Evolutionary conservation across 1,139 yeast genomes (phyloP).

Genomic region (Sugiyamaella xylanicola): DNA sequence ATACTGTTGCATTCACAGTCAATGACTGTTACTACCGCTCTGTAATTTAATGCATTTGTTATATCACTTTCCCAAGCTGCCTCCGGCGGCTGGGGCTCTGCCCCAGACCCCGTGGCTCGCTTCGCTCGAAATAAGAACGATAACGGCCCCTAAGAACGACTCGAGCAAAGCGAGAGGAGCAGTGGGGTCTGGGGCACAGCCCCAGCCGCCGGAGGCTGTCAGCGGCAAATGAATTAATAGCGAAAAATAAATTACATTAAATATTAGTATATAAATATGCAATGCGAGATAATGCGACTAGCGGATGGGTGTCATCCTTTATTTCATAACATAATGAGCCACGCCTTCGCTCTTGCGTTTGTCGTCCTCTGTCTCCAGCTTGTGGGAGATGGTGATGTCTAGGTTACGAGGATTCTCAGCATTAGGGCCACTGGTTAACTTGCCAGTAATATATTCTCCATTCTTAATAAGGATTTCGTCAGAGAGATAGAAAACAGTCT

Average conservation of each 20-base stretch:
- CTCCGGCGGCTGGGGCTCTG: constrained; percentile 11
- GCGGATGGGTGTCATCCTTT: neutral
- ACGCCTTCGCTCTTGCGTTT: constrained; percentile 24
- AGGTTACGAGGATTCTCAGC: constrained; percentile 72
- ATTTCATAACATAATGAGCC: constrained; percentile 23
- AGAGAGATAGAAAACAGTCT: constrained; percentile 88
- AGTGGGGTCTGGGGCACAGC: neutral
- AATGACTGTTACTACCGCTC: constrained; percentile 91
- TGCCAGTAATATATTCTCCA: constrained; percentile 76
- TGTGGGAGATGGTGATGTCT: constrained; percentile 48
- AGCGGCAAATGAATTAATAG: no score
- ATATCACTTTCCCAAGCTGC: no score
- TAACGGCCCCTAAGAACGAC: no score
- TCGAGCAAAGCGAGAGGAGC: neutral
- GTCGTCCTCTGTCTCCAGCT: constrained; percentile 56
- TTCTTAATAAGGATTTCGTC: constrained; percentile 76
- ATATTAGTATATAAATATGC: constrained; percentile 15
- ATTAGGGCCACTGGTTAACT: constrained; percentile 76
- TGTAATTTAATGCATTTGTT: constrained; percentile 43
- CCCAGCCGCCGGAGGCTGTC: neutral
- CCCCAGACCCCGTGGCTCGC: constrained; percentile 8
- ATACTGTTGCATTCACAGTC: constrained; percentile 85
- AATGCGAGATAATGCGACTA: constrained; percentile 6
- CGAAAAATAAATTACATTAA: constrained; percentile 14
- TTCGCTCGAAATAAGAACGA: neutral